These are phyloP conservation scores for Penicillium hesseltinei DNA, from an alignment of 2,329 filamentous ascomycete species.

Conservation along the genomic window DNA sequence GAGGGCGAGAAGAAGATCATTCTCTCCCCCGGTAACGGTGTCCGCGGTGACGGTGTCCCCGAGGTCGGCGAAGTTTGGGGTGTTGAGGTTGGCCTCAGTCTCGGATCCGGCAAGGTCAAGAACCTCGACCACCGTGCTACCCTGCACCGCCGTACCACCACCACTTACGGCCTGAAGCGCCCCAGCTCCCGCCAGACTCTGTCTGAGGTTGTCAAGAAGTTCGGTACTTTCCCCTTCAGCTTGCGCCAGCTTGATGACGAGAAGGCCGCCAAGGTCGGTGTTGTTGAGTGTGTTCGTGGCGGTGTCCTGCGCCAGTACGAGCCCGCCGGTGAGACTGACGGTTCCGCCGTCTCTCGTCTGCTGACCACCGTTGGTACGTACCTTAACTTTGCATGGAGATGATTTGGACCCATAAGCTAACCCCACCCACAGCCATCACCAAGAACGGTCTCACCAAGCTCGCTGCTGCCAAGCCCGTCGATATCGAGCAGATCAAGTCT, in stretches of 20 bases:
- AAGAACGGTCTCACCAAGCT: slow-evolving; percentile 95
- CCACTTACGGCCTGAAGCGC: slow-evolving; percentile 90
- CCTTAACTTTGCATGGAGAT: not conserved
- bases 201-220: slow-evolving; percentile 95
- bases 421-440: slow-evolving; percentile 68
- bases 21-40: slow-evolving; percentile 72
- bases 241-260: slow-evolving; percentile 95
- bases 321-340: slow-evolving; percentile 90
- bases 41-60: slow-evolving; percentile 84
- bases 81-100: slow-evolving; percentile 89
- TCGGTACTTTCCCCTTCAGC: slow-evolving; percentile 96
- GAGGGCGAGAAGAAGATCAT: slow-evolving; percentile 99
- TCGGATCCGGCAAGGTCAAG: slow-evolving; percentile 94
- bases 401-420: slow-evolving; percentile 20
- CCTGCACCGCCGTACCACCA: slow-evolving; percentile 86
- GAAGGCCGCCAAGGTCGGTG: slow-evolving; percentile 89
- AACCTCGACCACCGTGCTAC: slow-evolving; percentile 81
- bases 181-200: slow-evolving; percentile 88
- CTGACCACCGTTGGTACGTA: slow-evolving; percentile 88
- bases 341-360: slow-evolving; percentile 76
- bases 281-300: slow-evolving; percentile 91
- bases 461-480: slow-evolving; percentile 70
- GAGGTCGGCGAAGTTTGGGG: slow-evolving; percentile 96
- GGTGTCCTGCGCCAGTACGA: slow-evolving; percentile 96
- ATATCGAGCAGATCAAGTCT: slow-evolving; percentile 80